phyloP scores from a whole-genome alignment of 1,284 basidiomycete genomes.

The Ceratobasidium theobromae region DNA sequence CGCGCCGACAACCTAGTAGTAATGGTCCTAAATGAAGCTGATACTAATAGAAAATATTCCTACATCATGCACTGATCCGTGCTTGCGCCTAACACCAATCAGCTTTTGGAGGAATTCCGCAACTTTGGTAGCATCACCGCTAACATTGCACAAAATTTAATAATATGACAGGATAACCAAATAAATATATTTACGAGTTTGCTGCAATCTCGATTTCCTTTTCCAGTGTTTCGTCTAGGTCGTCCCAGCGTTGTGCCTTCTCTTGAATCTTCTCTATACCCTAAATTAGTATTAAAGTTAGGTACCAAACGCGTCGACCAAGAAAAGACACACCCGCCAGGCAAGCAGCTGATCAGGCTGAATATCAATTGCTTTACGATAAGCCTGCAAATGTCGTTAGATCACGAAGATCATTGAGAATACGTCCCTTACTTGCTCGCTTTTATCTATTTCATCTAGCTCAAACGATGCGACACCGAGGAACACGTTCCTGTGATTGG shows the following conservation, averaged over 20 bases:
- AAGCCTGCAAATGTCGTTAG: slow-evolving; percentile 54
- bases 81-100: slow-evolving; percentile 61
- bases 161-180: background rate
- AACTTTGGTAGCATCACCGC: slow-evolving; percentile 75
- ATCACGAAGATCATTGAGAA: slow-evolving; percentile 24
- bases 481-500: slow-evolving; percentile 68
- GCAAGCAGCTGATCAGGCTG: slow-evolving; percentile 68
- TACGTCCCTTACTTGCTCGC: slow-evolving; percentile 69
- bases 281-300: slow-evolving; percentile 43
- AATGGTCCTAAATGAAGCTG: background rate
- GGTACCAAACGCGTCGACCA: background rate
- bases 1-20: slow-evolving; percentile 61
- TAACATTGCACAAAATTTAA: slow-evolving; percentile 42
- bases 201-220: slow-evolving; percentile 57
- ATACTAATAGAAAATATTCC: slow-evolving; percentile 27
- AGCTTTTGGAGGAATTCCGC: slow-evolving; percentile 78
- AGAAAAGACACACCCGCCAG: slow-evolving; percentile 64
- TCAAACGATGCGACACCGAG: slow-evolving; percentile 76
- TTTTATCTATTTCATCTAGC: slow-evolving; percentile 64
- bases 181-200: slow-evolving; percentile 52
- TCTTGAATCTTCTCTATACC: slow-evolving; percentile 78
- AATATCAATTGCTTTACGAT: slow-evolving; percentile 67
- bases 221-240: slow-evolving; percentile 57
- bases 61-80: slow-evolving; percentile 65
- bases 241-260: slow-evolving; percentile 59